Percentiles rank a stretch among this genome's conserved stretches.
Evolutionary conservation across 208 protist genomes (phyloP).

Genomic region (Wallacemonas sp.): DNA sequence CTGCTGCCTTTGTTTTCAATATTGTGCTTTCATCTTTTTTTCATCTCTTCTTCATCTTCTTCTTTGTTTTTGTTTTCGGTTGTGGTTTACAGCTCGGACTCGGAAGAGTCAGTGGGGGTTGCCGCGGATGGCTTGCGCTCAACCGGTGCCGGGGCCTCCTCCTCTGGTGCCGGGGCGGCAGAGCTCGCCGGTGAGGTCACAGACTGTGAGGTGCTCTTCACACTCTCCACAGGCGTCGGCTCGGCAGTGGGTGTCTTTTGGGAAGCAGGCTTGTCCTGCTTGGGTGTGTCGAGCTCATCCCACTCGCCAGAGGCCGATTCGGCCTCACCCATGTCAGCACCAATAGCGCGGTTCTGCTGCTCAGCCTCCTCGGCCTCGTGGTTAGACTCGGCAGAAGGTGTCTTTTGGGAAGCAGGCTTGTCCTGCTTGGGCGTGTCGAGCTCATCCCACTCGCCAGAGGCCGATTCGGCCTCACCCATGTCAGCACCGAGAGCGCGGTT

Average conservation of each 20-base stretch:
- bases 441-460: conserved; percentile 8
- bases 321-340: neutral
- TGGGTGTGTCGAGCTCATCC: conserved; percentile 15
- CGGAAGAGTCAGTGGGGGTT: neutral
- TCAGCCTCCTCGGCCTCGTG: no score
- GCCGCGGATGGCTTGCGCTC: neutral
- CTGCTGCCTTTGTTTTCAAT: neutral
- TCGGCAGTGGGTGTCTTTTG: neutral
- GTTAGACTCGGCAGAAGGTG: neutral
- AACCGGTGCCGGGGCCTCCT: neutral
- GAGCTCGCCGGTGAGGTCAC: neutral
- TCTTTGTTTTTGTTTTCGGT: conserved; percentile 5
- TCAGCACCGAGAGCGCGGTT: conserved; percentile 2
- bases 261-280: neutral
- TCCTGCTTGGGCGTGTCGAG: conserved; percentile 1
- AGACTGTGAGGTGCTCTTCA: neutral
- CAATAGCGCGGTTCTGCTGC: no score
- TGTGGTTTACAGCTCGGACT: conserved; percentile 2
- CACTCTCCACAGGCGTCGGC: neutral
- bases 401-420: neutral
- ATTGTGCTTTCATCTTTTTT: neutral
- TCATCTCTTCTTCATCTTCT: no score
- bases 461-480: neutral
- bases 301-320: neutral
- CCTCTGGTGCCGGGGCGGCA: neutral